Evolutionary conservation across 2,329 filamentous ascomycete genomes (phyloP), one percentile per base, ranked within the genome.

Genomic region (Mollisiaceae sp.): DNA sequence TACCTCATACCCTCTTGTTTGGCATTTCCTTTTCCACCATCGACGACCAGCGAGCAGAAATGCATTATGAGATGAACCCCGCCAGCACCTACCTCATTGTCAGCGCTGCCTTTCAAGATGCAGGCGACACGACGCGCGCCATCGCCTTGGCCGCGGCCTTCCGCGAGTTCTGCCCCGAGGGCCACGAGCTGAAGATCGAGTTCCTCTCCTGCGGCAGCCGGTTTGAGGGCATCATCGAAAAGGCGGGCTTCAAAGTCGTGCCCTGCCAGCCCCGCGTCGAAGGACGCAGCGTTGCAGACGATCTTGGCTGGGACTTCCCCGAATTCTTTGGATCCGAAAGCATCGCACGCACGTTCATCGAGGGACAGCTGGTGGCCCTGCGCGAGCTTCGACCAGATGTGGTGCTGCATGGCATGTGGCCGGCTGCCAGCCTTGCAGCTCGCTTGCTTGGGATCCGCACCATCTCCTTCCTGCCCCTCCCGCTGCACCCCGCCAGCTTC

Each of bases 321-420:
- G 45, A 50, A n/a, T 50, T 50, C n/a, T 22, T 50, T 14, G 45
- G 45, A 22, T 50, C 45, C 22, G 45, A 50, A 50, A n/a, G n/a
- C n/a, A 22, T 50, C 45, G 45, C 45, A 1, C n/a, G 20, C 5
- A 50, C 4, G n/a, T 50, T 50, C 45, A 50, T 50, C 45, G 45
- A 50, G n/a, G 45, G 45, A 6, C 45, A 50, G 45, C n/a, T 50
- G 45, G 45, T 24, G 24, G 45, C 45, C n/a, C n/a, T 50, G 9
- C 45, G 45, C 6, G 22, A 9, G 4, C 22, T 50, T 11, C n/a
- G 20, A 1, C 45, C 45, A 24, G 45, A 50, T 22, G 45, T 50
- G 45, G 45, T 50, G 22, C 22, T 50, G 45, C 45, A 50, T 24
- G 45, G 45, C n/a, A 50, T 50, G 45, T 50, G 45, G 45, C 45